Evolutionary conservation across 1,139 yeast genomes (phyloP), one percentile per base, ranked within the genome.

Genomic region (Saccharomycopsis crataegensis): DNA sequence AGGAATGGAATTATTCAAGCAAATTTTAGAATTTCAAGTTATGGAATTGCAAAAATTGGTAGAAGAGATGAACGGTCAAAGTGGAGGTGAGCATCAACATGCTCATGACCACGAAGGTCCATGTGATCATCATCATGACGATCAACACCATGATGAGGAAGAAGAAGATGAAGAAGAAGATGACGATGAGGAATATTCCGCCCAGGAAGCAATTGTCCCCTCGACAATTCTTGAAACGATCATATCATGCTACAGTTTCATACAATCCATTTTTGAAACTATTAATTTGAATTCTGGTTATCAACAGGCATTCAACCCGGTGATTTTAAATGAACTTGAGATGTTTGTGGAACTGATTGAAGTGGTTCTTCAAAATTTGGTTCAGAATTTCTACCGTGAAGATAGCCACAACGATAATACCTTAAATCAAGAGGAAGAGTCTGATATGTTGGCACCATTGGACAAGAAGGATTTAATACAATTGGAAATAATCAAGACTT

Each of bases 151-250:
- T 1, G 45, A 40, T 17, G 22, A 17, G 12, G 38, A 31, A 8
- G 16, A 31, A 28, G 48, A 41, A n/a, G 45, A 16, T 11, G 53
- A 50, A 8, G 50, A 50, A n/a, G 58, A 53, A 33, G 45, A 36
- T 5, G 43, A 17, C 8, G 54, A 46, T 9, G 53, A 53, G 12
- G 58, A 53, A 46, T 49, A 53, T 12, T 59, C 60, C 32, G 59
- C 60, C 43, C 58, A 58, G 32, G 67, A 64, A 38, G 64, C 65
- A 45, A 54, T 65, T 7, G 64, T 64, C 1, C 67, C 69, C 1
- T 46, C 56, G 3, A 56, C 61, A 4, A 54, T 71, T 0, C 52
- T 69, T 33, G 75, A 72, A 33, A 63, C 72, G 1, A 57, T 67
- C 0, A 52, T 64, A 1, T 60, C 68, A 0, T 59, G 61, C 1